Evolutionary conservation across 371 early-diverging fungal species (phyloP).

Genomic region (Chytridium lagenaria): DNA sequence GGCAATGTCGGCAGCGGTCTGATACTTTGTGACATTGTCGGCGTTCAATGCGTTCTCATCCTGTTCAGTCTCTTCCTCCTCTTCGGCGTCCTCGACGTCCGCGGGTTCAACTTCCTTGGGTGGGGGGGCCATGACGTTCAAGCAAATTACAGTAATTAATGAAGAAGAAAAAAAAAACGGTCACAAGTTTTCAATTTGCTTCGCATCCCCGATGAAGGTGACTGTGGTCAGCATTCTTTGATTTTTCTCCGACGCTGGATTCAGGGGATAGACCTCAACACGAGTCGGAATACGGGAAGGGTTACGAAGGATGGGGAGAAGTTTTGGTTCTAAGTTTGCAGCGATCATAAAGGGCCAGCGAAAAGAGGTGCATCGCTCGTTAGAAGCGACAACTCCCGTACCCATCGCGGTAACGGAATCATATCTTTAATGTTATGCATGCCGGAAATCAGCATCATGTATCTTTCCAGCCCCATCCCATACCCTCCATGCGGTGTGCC

Average conservation of each 20-base stretch:
- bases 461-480: slow-evolving; percentile 93
- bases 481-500: slow-evolving; percentile 91
- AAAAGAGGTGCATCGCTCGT: no score
- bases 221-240: no score
- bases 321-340: no score
- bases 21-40: slow-evolving; percentile 55
- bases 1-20: slow-evolving; percentile 58
- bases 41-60: slow-evolving; percentile 49
- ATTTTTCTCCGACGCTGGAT: background rate
- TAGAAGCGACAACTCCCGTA: slow-evolving; percentile 29
- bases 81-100: slow-evolving; percentile 32
- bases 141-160: background rate
- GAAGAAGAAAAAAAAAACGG: slow-evolving; percentile 4
- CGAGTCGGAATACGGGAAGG: no score
- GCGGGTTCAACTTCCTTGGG: slow-evolving; percentile 3
- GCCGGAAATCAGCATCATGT: slow-evolving; percentile 79
- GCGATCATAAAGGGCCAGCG: no score
- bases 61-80: slow-evolving; percentile 13
- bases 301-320: no score
- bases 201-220: background rate
- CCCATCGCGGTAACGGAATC: slow-evolving; percentile 74
- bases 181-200: background rate
- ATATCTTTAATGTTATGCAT: slow-evolving; percentile 84
- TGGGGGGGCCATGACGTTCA: background rate
- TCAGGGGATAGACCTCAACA: no score